Base-by-base conservation (phyloP, 1,139 yeast genomes). In the Kurtzmaniella quercitrusa region DNA sequence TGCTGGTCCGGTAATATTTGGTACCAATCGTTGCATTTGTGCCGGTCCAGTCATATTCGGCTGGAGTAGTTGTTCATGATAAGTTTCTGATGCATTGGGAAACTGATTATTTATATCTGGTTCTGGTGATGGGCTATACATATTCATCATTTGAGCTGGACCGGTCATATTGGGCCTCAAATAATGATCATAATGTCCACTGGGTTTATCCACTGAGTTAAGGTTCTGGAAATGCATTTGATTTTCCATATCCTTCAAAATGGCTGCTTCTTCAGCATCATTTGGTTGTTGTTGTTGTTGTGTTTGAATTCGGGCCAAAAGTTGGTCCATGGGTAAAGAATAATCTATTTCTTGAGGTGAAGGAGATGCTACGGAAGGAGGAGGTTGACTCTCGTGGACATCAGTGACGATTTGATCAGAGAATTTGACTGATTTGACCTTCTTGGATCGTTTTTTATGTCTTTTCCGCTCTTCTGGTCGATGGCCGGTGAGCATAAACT, bases 321-420 rank as follows among this genome's bases (percentile, higher is more conserved):
- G 60, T 57, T 85, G 87, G 53, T 82, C 87, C 93, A 85, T 85
- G 1, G 91, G 89, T 25, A 85, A 63, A 2, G 85, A 73, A 43
- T 76, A 70, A 57, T 85, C 93, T 25, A 82, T 49, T 40, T 49
- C 51, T 39, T 57, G 58, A 2, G 63, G 63, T 25, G 54, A 55
- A 3, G 68, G 63, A 1, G 65, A 56, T 14, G 56, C 56, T 17
- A 48, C 39, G 8, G 68, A 58, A 11, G 45, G 52, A 17, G 52
- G 41, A 21, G 51, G 50, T 8, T 58, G 58, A 12, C 57, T 54
- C 36, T 65, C 66, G 50, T 73, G 76, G 34, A 71, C 60, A 46
- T 68, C 75, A 9, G 73, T 62, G 6, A 75, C 77, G 3, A 81
- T 62, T 50, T 82, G 80, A 53, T 85, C 91, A 11, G 86, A 78